Evolutionary conservation across 2,329 filamentous ascomycete species (phyloP).

Genomic region (Magnaporthiopsis rhizophila): DNA sequence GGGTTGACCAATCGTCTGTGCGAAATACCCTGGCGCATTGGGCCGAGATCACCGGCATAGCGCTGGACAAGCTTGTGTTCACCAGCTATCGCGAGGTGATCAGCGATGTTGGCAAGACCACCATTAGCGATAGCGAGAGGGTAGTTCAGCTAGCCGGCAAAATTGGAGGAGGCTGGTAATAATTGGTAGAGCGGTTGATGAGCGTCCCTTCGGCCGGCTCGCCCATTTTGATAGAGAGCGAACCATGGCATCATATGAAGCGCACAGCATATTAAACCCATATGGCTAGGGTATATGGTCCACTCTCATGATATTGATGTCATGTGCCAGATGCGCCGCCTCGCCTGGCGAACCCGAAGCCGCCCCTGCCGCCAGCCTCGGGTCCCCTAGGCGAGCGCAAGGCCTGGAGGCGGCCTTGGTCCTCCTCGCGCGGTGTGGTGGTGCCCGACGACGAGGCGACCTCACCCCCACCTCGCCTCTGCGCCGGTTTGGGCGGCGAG

Average conservation of each 20-base stretch:
- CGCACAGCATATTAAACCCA: conserved; percentile 9
- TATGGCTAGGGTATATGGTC: conserved; percentile 6
- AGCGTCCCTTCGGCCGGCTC: conserved; percentile 16
- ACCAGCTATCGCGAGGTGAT: conserved; percentile 90
- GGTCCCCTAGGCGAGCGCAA: conserved; percentile 71
- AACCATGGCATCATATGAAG: conserved; percentile 7
- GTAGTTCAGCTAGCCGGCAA: conserved; percentile 85
- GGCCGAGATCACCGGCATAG: conserved; percentile 63
- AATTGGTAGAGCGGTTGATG: background rate
- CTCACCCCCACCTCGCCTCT: conserved; percentile 32
- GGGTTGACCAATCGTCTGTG: conserved; percentile 59
- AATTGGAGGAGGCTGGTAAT: conserved; percentile 87
- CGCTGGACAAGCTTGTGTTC: conserved; percentile 63
- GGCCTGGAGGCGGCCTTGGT: conserved; percentile 40
- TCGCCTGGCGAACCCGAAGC: conserved; percentile 66
- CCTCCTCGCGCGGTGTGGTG: conserved; percentile 46
- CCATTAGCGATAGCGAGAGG: conserved; percentile 60
- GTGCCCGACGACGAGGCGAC: conserved; percentile 28
- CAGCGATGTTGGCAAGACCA: conserved; percentile 85
- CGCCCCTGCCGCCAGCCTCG: conserved; percentile 66
- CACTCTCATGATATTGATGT: background rate
- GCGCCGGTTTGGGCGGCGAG: conserved; percentile 57
- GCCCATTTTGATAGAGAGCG: conserved; percentile 17
- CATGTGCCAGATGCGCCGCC: conserved; percentile 37
- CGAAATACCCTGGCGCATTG: conserved; percentile 67